These are phyloP conservation scores for Ophiostoma populinum DNA, from an alignment of 2,329 filamentous ascomycete genomes.

Conservation along the genomic window DNA sequence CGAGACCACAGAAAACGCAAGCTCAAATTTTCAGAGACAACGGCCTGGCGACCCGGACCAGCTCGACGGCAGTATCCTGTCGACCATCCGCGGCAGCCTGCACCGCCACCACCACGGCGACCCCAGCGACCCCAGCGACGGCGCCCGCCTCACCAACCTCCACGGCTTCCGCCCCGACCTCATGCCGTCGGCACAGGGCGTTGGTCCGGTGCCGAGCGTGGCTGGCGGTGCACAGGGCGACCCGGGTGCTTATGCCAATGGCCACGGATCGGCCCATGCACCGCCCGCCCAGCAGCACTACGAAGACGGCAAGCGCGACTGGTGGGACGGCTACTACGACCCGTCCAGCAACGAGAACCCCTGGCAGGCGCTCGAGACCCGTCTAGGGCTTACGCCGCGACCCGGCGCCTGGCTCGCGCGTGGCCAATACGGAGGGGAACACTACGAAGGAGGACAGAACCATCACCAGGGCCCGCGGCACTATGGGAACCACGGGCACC, in stretches of 20 bases:
- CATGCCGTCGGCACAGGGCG: no score
- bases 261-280: no score
- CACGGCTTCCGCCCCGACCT: slow-evolving; percentile 5
- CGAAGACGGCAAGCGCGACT: slow-evolving; percentile 17
- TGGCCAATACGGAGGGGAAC: background rate
- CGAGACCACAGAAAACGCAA: no score
- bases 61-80: slow-evolving; percentile 10
- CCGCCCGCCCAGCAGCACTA: no score
- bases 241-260: no score
- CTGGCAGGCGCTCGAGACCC: slow-evolving; percentile 42
- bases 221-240: no score
- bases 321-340: slow-evolving; percentile 54
- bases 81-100: no score
- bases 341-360: slow-evolving; percentile 54
- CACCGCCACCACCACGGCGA: no score
- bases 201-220: no score
- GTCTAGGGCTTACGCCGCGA: slow-evolving; percentile 22
- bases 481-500: background rate
- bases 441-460: no score
- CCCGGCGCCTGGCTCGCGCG: slow-evolving; percentile 27
- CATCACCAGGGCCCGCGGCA: no score
- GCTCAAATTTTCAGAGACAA: slow-evolving; percentile 1
- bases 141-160: background rate
- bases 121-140: background rate
- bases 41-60: slow-evolving; percentile 2